Evolutionary conservation across 106 monocot genomes (phyloP), one percentile per base, ranked within the genome.

Genomic region (Cymbidium sinense): DNA sequence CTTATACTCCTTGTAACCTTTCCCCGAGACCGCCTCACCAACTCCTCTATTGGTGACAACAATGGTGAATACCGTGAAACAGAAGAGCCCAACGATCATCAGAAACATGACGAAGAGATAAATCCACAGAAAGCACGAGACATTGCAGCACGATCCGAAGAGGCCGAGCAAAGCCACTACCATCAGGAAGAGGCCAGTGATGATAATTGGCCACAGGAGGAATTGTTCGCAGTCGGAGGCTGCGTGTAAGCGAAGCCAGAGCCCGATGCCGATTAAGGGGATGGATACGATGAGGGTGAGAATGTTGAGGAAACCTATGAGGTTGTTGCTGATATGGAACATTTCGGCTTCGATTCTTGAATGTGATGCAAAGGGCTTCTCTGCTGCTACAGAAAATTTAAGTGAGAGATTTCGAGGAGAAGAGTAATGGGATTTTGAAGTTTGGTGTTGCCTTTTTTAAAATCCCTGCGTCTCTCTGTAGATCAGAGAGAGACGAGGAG

Each of bases 61-160:
- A 43, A 87, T 76, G 4, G 77, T 64, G 67, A 89, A 89, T 2
- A 72, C 30, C 13, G 84, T 82, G 75, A 76, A 75, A 33, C 70
- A 55, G 34, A 84, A 75, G 39, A 82, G 36, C 62, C 17, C 58
- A 18, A 89, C 19, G 71, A 89, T 82, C 64, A 89, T 27, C 12
- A 89, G n/a, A 78, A 89, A 89, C 78, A 86, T 75, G 43, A 82
- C 82, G 61, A 82, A 67, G 72, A 84, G 86, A 75, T 89, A 89
- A 64, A 81, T 9, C 79, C 86, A 89, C 36, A 89, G 74, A 43
- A 89, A 76, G 34, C n/a, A 43, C 27, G 84, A 36, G 25, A 78
- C 34, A 62, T 86, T 67, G 34, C 89, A 84, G 64, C 82, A 86
- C 1, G 89, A 79, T 21, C 86, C 89, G 51, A 86, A n/a, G 44